Conservation (phyloP, 2,329 filamentous ascomycete species). For the Fusarium camptoceras region DNA sequence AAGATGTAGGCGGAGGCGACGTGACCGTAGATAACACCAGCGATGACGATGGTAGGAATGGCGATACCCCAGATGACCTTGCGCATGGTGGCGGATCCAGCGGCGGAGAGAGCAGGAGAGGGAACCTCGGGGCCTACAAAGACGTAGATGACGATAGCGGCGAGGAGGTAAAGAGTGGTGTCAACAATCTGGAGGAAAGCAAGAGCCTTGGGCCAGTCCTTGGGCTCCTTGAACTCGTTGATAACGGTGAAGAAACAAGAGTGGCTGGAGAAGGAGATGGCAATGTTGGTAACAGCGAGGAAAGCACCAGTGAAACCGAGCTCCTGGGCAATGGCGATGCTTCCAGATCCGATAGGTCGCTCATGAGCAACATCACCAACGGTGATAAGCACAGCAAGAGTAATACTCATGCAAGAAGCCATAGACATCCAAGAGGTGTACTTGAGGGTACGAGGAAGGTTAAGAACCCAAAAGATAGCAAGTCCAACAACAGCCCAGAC, state of each 20-base stretch:
- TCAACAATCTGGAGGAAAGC: conserved; percentile 70
- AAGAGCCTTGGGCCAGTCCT: conserved; percentile 52
- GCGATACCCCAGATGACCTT: conserved; percentile 77
- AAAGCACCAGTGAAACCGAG: conserved; percentile 66
- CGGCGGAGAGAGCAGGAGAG: conserved; percentile 74
- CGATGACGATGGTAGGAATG: conserved; percentile 73
- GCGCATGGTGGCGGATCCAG: conserved; percentile 62
- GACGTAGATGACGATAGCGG: conserved; percentile 75
- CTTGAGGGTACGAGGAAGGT: conserved; percentile 71
- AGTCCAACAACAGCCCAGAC: conserved; percentile 71
- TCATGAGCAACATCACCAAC: conserved; percentile 70
- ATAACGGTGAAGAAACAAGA: conserved; percentile 77
- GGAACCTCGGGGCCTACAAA: conserved; percentile 71
- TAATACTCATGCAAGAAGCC: conserved; percentile 71
- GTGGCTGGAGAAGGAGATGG: conserved; percentile 73
- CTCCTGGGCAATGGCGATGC: conserved; percentile 51
- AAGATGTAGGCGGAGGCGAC: conserved; percentile 76
- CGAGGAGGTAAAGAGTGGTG: conserved; percentile 71
- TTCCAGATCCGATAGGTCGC: conserved; percentile 52
- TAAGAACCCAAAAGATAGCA: conserved; percentile 67
- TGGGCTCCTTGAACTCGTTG: conserved; percentile 71
- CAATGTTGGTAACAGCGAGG: conserved; percentile 70
- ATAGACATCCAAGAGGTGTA: conserved; percentile 72
- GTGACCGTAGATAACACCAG: conserved; percentile 76
- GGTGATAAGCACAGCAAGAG: conserved; percentile 70